Evolutionary conservation across 2,329 filamentous ascomycete species (phyloP).

Genomic region (Chalaropsis thielavioides): DNA sequence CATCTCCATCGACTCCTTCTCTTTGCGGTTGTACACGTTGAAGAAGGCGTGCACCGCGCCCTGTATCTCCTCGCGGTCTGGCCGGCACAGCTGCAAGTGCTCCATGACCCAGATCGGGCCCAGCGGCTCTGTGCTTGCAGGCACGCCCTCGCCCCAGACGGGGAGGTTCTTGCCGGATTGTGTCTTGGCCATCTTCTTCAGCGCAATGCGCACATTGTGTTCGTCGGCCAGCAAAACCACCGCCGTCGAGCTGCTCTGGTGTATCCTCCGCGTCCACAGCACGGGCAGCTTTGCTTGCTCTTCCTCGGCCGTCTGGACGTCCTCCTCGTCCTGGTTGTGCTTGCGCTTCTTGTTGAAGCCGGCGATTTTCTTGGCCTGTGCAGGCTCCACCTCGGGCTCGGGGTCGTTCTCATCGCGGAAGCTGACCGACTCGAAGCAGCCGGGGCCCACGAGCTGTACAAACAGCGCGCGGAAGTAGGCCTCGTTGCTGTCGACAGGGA

Average conservation of each 20-base stretch:
- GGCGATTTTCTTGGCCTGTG: slow-evolving; percentile 28
- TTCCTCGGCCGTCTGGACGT: slow-evolving; percentile 45
- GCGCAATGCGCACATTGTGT: slow-evolving; percentile 56
- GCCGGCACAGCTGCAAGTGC: slow-evolving; percentile 60
- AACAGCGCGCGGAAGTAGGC: slow-evolving; percentile 65
- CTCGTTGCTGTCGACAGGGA: slow-evolving; percentile 72
- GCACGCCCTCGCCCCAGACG: slow-evolving; percentile 52
- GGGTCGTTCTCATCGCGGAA: slow-evolving; percentile 51
- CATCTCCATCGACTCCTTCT: slow-evolving; percentile 46
- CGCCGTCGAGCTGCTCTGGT: slow-evolving; percentile 61
- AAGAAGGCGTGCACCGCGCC: slow-evolving; percentile 73
- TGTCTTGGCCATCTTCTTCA: slow-evolving; percentile 58
- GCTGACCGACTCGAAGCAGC: slow-evolving; percentile 59
- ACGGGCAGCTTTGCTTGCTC: slow-evolving; percentile 49
- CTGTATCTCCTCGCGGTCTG: slow-evolving; percentile 50
- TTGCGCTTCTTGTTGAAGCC: slow-evolving; percentile 38
- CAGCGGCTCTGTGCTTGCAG: slow-evolving; percentile 33
- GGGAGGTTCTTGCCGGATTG: slow-evolving; percentile 43
- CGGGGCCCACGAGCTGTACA: slow-evolving; percentile 55
- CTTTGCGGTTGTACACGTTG: slow-evolving; percentile 59
- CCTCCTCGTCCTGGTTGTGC: slow-evolving; percentile 28
- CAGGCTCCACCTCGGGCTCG: slow-evolving; percentile 25
- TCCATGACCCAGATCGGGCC: slow-evolving; percentile 44
- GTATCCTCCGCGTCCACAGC: slow-evolving; percentile 58
- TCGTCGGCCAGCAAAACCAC: slow-evolving; percentile 74